Evolutionary conservation across 768 basidiomycete species (phyloP).

Genomic region (Leccinum incarnatum): DNA sequence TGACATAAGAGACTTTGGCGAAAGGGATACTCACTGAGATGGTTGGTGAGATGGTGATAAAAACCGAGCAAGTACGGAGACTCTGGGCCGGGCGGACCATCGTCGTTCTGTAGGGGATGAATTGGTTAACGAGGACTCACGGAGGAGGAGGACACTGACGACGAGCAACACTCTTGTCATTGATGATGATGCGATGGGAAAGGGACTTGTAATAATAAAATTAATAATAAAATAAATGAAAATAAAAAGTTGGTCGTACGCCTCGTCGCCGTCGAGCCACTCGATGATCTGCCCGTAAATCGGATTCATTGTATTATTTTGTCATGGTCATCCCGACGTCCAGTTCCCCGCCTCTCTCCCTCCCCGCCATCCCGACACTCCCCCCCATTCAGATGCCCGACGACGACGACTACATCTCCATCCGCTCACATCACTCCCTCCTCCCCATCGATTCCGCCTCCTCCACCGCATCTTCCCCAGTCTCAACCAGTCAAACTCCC

Average conservation of each 20-base stretch:
- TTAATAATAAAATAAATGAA: not conserved
- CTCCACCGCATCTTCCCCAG: slow-evolving; percentile 42
- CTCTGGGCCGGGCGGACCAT: slow-evolving; percentile 71
- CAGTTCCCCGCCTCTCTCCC: slow-evolving; percentile 24
- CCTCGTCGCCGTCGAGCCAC: slow-evolving; percentile 11
- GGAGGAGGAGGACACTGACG: slow-evolving; percentile 30
- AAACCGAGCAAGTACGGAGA: slow-evolving; percentile 78
- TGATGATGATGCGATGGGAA: not conserved
- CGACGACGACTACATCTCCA: slow-evolving; percentile 23
- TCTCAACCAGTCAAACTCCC: slow-evolving; percentile 8
- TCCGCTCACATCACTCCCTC: slow-evolving; percentile 26
- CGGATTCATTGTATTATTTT: slow-evolving; percentile 8
- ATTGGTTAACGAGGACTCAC: not conserved
- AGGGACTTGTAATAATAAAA: not conserved
- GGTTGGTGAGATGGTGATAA: slow-evolving; percentile 55
- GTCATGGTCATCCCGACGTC: slow-evolving; percentile 20
- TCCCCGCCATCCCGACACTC: slow-evolving; percentile 40
- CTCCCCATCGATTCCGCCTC: slow-evolving; percentile 40
- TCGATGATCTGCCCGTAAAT: slow-evolving; percentile 12
- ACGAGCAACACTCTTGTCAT: slow-evolving; percentile 41
- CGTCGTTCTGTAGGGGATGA: slow-evolving; percentile 61
- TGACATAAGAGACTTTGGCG: slow-evolving; percentile 12
- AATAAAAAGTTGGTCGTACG: slow-evolving; percentile 5
- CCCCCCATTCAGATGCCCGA: slow-evolving; percentile 45
- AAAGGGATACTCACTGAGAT: slow-evolving; percentile 47